Conservation (phyloP, 495 filamentous ascomycete genomes). For the Aspergillus diversus region DNA sequence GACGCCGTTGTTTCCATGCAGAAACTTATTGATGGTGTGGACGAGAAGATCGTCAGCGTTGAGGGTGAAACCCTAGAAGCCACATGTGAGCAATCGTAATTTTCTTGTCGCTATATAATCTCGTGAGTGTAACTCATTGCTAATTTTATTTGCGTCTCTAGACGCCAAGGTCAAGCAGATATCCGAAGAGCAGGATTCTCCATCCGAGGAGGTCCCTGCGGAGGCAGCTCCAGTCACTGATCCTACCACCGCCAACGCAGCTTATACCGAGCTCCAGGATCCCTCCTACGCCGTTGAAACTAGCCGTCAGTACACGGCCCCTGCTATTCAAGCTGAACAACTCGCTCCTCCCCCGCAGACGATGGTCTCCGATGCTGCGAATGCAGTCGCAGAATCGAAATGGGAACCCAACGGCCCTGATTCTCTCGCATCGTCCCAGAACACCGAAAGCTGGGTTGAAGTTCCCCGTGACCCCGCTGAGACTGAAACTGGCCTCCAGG, state of each 20-base stretch:
- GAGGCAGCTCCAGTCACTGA: conserved; percentile 60
- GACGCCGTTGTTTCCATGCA: conserved; percentile 80
- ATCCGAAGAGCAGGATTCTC: conserved; percentile 45
- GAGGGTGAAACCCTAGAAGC: conserved; percentile 65
- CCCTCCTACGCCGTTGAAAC: conserved; percentile 29
- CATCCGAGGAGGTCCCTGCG: conserved; percentile 28
- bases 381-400: conserved; percentile 66
- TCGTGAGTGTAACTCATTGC: conserved; percentile 4
- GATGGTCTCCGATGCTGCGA: conserved; percentile 63
- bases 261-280: conserved; percentile 70
- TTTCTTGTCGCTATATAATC: neutral
- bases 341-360: conserved; percentile 54
- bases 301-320: conserved; percentile 20
- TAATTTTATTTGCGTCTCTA: conserved; percentile 41
- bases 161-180: conserved; percentile 69
- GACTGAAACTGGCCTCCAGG: conserved; percentile 68
- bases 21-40: conserved; percentile 79
- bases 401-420: conserved; percentile 61
- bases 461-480: conserved; percentile 75
- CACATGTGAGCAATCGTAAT: conserved; percentile 66
- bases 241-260: conserved; percentile 76
- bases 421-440: conserved; percentile 49
- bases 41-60: conserved; percentile 70
- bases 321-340: conserved; percentile 39
- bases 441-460: conserved; percentile 76